phyloP scores from a whole-genome alignment of 2,329 filamentous ascomycete species.

The Penicillium nordicum region DNA sequence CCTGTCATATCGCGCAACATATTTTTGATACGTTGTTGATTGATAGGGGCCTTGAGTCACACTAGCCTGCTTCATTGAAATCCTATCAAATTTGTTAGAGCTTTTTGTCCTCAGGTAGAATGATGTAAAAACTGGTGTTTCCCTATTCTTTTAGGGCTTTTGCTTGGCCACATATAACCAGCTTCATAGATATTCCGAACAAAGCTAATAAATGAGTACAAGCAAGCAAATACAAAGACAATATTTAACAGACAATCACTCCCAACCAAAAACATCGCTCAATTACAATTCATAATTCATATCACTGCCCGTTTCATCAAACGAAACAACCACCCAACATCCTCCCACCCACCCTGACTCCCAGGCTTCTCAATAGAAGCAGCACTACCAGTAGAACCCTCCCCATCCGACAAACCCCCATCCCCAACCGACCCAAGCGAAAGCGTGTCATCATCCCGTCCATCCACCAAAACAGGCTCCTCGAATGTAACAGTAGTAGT shows the following conservation, averaged over 20 bases:
- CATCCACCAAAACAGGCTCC: conserved; percentile 4
- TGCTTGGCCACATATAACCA: not conserved
- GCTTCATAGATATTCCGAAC: not conserved
- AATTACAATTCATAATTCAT: conserved; percentile 14
- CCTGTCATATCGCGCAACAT: not conserved
- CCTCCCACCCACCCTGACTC: conserved; percentile 52
- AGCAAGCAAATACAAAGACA: not conserved
- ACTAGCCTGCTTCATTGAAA: conserved; percentile 7
- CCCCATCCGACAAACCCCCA: conserved; percentile 20
- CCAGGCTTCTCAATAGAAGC: conserved; percentile 34
- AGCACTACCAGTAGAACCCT: not conserved
- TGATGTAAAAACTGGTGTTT: not conserved
- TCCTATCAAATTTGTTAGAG: conserved; percentile 1
- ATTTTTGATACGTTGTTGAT: not conserved
- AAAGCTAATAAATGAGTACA: not conserved
- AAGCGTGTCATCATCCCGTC: conserved; percentile 10
- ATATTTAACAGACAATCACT: conserved; percentile 2
- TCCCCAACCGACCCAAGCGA: conserved; percentile 12
- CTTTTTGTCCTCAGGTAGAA: not conserved
- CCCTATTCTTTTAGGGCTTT: not conserved
- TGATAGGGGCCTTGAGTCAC: not conserved
- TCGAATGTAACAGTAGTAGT: conserved; percentile 25
- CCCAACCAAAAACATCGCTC: not conserved
- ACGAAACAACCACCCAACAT: conserved; percentile 57
- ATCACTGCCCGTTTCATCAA: conserved; percentile 45